Evolutionary conservation across 495 filamentous ascomycete species (phyloP).

Genomic region (Lophium mytilinum): DNA sequence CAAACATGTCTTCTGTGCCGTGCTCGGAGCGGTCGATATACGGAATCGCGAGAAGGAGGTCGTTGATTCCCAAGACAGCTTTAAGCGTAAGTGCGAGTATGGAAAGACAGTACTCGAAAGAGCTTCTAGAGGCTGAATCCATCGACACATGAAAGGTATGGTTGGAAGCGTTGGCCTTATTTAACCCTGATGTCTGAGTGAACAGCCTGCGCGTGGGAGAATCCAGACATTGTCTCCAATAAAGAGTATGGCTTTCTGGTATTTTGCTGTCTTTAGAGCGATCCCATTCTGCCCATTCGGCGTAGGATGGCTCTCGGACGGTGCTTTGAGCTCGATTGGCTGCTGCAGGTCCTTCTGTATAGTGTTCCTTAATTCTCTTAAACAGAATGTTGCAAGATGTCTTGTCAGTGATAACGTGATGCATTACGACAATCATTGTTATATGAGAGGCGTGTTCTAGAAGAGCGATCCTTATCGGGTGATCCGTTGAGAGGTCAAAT

Average conservation of each 20-base stretch:
- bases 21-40: conserved; percentile 5
- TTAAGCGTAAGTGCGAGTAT: not conserved
- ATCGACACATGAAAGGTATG: not conserved
- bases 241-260: not conserved
- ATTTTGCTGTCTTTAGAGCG: not conserved
- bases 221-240: not conserved
- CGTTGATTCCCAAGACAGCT: not conserved
- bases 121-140: not conserved
- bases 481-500: not conserved
- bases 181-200: not conserved
- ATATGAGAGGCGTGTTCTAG: not conserved
- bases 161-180: not conserved
- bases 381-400: not conserved
- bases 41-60: conserved; percentile 4
- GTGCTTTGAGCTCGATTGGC: not conserved
- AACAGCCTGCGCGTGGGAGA: not conserved
- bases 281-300: not conserved
- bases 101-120: not conserved
- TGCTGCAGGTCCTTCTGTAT: not conserved
- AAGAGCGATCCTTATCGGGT: not conserved
- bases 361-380: not conserved
- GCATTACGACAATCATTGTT: not conserved
- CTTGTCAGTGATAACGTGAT: conserved; percentile 1
- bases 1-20: conserved; percentile 4
- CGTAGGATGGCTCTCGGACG: not conserved